phyloP scores from a whole-genome alignment of 805 yeast species.

The Starmerella asiatica region DNA sequence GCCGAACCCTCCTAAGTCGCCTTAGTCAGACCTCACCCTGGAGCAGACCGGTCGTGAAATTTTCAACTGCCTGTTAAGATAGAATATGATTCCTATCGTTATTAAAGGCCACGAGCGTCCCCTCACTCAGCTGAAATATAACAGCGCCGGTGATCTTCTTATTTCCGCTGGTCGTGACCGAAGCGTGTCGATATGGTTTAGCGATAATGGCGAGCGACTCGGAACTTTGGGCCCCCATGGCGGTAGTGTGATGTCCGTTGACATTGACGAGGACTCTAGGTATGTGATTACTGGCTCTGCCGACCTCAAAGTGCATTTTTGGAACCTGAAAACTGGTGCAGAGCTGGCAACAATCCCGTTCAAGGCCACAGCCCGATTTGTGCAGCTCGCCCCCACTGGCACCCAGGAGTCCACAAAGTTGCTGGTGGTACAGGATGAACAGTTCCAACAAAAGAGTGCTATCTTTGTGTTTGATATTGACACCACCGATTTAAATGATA shows the following conservation, averaged over 20 bases:
- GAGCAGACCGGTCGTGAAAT: too few relatives aligned
- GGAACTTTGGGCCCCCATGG: slow-evolving; percentile 83
- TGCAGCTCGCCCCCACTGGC: slow-evolving; percentile 68
- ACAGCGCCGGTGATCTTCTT: slow-evolving; percentile 86
- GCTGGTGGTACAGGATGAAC: slow-evolving; percentile 74
- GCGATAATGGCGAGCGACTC: slow-evolving; percentile 89
- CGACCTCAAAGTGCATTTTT: slow-evolving; percentile 70
- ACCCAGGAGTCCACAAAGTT: slow-evolving; percentile 32
- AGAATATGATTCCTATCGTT: slow-evolving; percentile 24
- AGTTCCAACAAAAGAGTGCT: slow-evolving; percentile 78
- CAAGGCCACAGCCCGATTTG: slow-evolving; percentile 81
- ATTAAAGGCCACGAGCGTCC: slow-evolving; percentile 94
- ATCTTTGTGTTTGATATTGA: slow-evolving; percentile 54
- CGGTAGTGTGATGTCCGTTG: slow-evolving; percentile 94
- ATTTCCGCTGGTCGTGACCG: slow-evolving; percentile 87
- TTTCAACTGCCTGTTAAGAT: too few relatives aligned
- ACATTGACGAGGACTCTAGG: slow-evolving; percentile 56
- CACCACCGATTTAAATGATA: slow-evolving; percentile 32
- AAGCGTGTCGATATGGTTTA: slow-evolving; percentile 76
- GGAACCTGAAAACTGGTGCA: slow-evolving; percentile 72
- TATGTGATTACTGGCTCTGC: slow-evolving; percentile 81
- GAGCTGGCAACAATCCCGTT: slow-evolving; percentile 42
- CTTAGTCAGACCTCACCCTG: too few relatives aligned
- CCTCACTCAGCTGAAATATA: slow-evolving; percentile 87
- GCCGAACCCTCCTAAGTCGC: too few relatives aligned